These are phyloP conservation scores for Leishmania guyanensis DNA, from an alignment of 208 protist species.

Conservation along the genomic window DNA sequence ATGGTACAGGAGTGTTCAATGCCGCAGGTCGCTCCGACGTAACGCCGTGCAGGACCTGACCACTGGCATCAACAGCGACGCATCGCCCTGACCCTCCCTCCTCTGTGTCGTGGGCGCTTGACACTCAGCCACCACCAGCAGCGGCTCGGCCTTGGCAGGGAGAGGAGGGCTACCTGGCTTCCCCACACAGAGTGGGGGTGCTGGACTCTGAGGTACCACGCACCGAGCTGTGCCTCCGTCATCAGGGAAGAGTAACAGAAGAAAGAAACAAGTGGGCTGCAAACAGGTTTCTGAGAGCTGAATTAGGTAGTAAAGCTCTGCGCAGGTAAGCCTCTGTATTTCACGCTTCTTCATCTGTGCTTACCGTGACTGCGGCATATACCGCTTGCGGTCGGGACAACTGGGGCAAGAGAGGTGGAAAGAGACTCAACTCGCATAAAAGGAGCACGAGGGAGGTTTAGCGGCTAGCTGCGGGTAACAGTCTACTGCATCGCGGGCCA, in stretches of 20 bases:
- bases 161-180: neutral
- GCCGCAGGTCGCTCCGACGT: neutral
- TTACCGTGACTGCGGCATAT: neutral
- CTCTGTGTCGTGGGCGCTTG: neutral
- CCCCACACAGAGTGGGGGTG: neutral
- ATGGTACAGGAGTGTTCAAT: neutral
- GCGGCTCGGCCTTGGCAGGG: neutral
- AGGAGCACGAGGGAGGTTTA: neutral
- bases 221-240: neutral
- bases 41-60: neutral
- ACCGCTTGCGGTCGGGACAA: neutral
- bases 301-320: neutral
- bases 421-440: neutral
- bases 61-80: neutral
- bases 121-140: neutral
- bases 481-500: conserved; percentile 87
- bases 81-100: neutral
- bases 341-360: no score
- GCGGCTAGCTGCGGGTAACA: neutral
- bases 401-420: neutral
- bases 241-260: neutral
- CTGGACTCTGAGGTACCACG: neutral
- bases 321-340: neutral
- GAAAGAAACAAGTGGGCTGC: neutral
- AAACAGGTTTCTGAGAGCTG: neutral